These are phyloP conservation scores for Cladosporium oxysporum DNA, from an alignment of 2,329 filamentous ascomycete genomes.

Conservation along the genomic window DNA sequence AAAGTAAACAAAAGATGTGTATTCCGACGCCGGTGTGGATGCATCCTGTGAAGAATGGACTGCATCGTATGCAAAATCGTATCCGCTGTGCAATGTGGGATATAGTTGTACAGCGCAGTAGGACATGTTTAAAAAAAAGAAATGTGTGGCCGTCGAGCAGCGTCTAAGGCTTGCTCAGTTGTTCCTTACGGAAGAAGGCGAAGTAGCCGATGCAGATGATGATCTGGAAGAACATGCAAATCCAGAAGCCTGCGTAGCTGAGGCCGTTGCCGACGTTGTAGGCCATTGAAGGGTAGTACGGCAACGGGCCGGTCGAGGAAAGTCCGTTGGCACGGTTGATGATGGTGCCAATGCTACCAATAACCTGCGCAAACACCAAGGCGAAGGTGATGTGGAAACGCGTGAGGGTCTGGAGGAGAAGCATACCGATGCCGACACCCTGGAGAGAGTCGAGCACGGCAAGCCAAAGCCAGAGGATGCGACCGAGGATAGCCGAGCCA, in stretches of 20 bases:
- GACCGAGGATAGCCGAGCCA: conserved; percentile 57
- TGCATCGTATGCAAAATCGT: conserved; percentile 20
- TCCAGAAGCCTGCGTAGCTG: conserved; percentile 61
- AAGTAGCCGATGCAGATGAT: conserved; percentile 60
- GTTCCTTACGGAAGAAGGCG: conserved; percentile 60
- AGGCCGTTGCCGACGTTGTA: conserved; percentile 50
- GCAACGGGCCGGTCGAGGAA: conserved; percentile 61
- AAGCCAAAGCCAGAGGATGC: conserved; percentile 66
- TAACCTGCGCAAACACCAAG: conserved; percentile 61
- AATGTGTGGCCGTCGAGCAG: neutral
- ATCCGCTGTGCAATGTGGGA: conserved; percentile 8
- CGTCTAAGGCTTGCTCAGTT: conserved; percentile 54
- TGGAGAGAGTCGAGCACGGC: conserved; percentile 66
- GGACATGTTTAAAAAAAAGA: neutral
- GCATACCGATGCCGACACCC: conserved; percentile 68
- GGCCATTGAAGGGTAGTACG: conserved; percentile 64
- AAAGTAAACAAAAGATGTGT: conserved; percentile 13
- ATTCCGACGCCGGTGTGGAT: conserved; percentile 19
- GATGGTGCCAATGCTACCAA: conserved; percentile 64
- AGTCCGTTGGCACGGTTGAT: conserved; percentile 62
- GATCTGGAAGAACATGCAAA: conserved; percentile 59
- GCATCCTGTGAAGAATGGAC: conserved; percentile 7
- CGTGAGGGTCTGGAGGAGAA: conserved; percentile 63
- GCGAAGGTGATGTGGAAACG: conserved; percentile 66
- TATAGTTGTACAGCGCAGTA: conserved; percentile 10